Base-by-base conservation (phyloP, 2,329 filamentous ascomycete genomes). In the Calonectria pteridis region DNA sequence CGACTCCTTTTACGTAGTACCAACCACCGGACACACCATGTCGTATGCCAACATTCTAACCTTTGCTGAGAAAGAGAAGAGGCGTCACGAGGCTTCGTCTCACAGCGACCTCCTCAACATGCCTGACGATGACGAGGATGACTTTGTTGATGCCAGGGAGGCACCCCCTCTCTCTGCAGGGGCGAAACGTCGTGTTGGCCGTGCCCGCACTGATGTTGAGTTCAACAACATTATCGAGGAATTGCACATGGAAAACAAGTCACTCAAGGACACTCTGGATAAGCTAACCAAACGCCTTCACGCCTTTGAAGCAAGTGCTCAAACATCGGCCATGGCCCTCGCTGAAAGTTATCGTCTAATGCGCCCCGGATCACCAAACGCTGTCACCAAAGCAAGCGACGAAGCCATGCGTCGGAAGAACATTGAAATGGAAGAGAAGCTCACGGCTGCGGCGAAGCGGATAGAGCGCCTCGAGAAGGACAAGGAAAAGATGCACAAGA, bases 1-100 rank as follows among this genome's bases (percentile, higher is more conserved):
- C 72, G 94, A 94, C 79, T 97, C 94, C 11, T 99, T 99, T 86
- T 98, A 98, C 83, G 94, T 98, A 1, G 97, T 99, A 1, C 97
- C 96, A 5, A 94, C 94, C 0, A 95, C 94, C 23, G 96, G 97
- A 6, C 95, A 96, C 76, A 98, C 95, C 3, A 93, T 96, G 73
- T 97, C 95, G 0, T 99, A 98, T 81, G 96, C 97, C 55, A 95
- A 94, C 75, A 98, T 99, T 67, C 87, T 98, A 26, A 93, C 88
- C 51, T 93, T 91, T 77, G 91, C 91, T 43, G 90, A 92, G 76
- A 93, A 93, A 79, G 92, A 93, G 81, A 92, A 90, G 82, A 88
- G 91, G 11, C 90, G 91, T 13, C 82, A 90, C 65, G 90, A 87
- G 29, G 88, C 89, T 9, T 90, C 89, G 2, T 79, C 86, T 10